Evolutionary conservation across 768 basidiomycete genomes (phyloP).

Genomic region (Serendipita sp.): DNA sequence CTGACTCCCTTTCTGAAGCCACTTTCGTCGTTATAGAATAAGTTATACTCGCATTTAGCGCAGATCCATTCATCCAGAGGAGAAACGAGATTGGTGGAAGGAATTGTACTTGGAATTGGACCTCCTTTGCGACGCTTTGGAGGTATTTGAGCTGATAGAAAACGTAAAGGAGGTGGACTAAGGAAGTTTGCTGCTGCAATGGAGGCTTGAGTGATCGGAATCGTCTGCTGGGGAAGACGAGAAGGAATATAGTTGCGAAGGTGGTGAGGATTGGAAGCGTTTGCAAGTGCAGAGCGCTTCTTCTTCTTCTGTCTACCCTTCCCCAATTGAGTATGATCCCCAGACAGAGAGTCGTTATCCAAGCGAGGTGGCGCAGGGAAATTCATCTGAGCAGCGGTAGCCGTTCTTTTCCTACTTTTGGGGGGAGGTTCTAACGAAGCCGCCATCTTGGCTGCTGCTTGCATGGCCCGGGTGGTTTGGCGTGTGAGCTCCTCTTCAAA

Average conservation of each 20-base stretch:
- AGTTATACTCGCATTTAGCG: constrained; percentile 77
- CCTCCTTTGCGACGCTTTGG: constrained; percentile 22
- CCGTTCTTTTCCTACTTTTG: constrained; percentile 13
- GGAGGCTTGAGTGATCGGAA: constrained; percentile 19
- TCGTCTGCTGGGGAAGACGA: constrained; percentile 35
- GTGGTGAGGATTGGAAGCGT: constrained; percentile 92
- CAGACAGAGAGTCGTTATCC: constrained; percentile 10
- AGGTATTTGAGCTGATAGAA: constrained; percentile 53
- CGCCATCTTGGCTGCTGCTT: constrained; percentile 22
- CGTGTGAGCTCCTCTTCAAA: constrained; percentile 61
- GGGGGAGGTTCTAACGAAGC: constrained; percentile 26
- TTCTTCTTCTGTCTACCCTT: constrained; percentile 57
- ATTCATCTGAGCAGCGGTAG: constrained; percentile 10
- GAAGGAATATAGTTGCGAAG: constrained; percentile 87
- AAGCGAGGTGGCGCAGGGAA: not conserved
- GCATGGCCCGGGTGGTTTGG: constrained; percentile 42
- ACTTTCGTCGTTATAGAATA: constrained; percentile 76
- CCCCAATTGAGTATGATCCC: constrained; percentile 6
- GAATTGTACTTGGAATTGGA: constrained; percentile 13
- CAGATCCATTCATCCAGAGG: constrained; percentile 87
- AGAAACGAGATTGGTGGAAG: constrained; percentile 27
- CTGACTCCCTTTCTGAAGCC: constrained; percentile 48
- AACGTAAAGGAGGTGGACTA: constrained; percentile 45
- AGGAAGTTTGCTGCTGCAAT: constrained; percentile 26
- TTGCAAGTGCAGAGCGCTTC: constrained; percentile 79